Base-by-base conservation (phyloP, 1,284 basidiomycete genomes). In the Austroboletus novae-zelandiae region DNA sequence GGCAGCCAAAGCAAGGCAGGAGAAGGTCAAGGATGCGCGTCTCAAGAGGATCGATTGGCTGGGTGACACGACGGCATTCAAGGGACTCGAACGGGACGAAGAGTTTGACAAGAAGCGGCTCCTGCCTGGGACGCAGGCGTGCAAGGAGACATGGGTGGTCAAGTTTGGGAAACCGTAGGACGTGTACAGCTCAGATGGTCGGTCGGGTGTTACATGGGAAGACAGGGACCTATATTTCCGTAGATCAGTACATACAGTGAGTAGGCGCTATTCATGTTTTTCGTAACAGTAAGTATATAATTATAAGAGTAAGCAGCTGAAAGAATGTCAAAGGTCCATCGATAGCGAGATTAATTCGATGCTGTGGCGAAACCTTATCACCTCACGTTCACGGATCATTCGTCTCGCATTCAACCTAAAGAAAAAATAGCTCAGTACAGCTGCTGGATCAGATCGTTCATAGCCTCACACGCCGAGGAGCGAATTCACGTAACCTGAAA, bases 1-100 rank as follows among this genome's bases (percentile, higher is more conserved):
- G 47, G 66, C 71, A 2, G 70, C 66, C 15, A 71, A 69, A 54
- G 60, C 61, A 40, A 61, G 68, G 48, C 56, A 58, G 6, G 62
- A 50, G 11, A 65, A 62, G 52, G 60, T 50, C 14, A 65, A 62
- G 51, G 60, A 59, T 32, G 42, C 30, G 27, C 57, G 57, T 50
- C 50, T 77, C 37, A 81, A 73, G 62, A 68, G 83, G 53, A 77
- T 85, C 17, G 83, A 86, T 64, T 81, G 73, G 68, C 60, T 86
- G 14, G 83, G 81, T 4, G 76, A 78, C 34, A 61, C 54, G 30
- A 77, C 77, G 2, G 63, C 78, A 25, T 85, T 86, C 61, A 78
- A 72, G 51, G 83, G 83, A 1, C 57, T 86, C 53, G 76, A 79
- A 56, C 75, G 69, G 61, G 76, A 83, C 51, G 79, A 79, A 18